Evolutionary conservation across 129 eudicot genomes (phyloP), one percentile per base, ranked within the genome.

Genomic region (Flaveria brownii): DNA sequence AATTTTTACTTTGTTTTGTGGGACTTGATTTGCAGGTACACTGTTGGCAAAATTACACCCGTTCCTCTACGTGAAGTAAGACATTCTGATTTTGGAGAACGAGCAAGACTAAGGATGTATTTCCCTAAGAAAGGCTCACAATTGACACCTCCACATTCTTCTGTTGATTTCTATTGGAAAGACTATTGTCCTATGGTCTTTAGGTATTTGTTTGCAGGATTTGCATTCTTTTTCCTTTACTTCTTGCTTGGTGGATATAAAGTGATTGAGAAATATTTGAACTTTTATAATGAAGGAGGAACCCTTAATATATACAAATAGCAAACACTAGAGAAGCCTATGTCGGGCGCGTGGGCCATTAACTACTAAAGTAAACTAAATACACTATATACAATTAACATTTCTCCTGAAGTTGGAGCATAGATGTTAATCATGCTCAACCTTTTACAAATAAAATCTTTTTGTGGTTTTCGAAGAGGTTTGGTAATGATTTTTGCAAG

Each of bases 111-210:
- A 80, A 86, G 86, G 87, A 88, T 91, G 99, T 89, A 87, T 78
- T 95, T 91, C 54, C 94, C 96, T 1, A 85, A 86, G 67, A 86
- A 85, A 78, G 99, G 97, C 7, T 95, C 99, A 30, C 87, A 84
- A 46, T 82, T 91, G 75, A 95, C 99, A 63, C 99, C 97, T 70
- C 87, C 96, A 73, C 99, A 95, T 72, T 77, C 87, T 68, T 91
- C 99, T 7, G 61, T 85, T 20, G 96, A 95, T 77, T 95, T 95
- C 82, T 78, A 87, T 61, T 95, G 99, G 99, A 95, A 87, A 80
- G 99, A 95, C 73, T 95, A 95, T 75, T 95, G 99, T 80, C 99
- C 99, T 71, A 95, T 95, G 96, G 97, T 91, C 42, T 95, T 95
- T 94, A 91, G 97, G 99, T 95, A 83, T 55, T 51, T 75, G 43